Percentiles rank a stretch among this genome's conserved stretches.
Conservation (phyloP, 108 stramenopile species). For the Skeletonema potamos region DNA sequence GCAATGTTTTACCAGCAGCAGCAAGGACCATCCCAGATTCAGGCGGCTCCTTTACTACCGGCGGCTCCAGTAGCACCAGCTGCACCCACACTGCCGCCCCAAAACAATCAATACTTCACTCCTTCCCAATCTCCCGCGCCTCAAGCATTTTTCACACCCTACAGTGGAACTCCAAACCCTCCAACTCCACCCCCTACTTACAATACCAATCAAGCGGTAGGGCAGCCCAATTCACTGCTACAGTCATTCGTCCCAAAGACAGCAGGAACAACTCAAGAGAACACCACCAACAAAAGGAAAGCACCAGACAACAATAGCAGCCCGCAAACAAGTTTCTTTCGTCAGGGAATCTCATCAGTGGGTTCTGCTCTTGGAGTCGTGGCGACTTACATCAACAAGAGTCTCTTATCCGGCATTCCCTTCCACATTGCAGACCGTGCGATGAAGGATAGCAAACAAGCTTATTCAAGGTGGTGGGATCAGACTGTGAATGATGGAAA, state of each 20-base stretch:
- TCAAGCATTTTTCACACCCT: constrained; percentile 31
- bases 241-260: background rate
- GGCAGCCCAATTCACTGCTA: background rate
- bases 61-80: background rate
- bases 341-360: constrained; percentile 32
- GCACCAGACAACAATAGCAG: background rate
- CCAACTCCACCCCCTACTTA: constrained; percentile 18
- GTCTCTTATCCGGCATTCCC: constrained; percentile 39
- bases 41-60: background rate
- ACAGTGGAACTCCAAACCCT: constrained; percentile 13
- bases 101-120: constrained; percentile 1
- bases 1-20: constrained; percentile 13
- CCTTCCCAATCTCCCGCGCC: constrained; percentile 10
- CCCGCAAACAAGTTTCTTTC: constrained; percentile 12
- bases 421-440: constrained; percentile 51
- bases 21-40: background rate
- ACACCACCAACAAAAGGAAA: constrained; percentile 3
- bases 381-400: constrained; percentile 40
- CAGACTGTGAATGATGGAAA: constrained; percentile 11
- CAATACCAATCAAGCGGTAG: constrained; percentile 9
- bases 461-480: constrained; percentile 50
- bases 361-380: constrained; percentile 42
- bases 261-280: background rate
- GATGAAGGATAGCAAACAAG: constrained; percentile 44
- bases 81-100: background rate